Evolutionary conservation across 352 stramenopile genomes (phyloP), one percentile per base, ranked within the genome.

Genomic region (Pythium utonaiense): DNA sequence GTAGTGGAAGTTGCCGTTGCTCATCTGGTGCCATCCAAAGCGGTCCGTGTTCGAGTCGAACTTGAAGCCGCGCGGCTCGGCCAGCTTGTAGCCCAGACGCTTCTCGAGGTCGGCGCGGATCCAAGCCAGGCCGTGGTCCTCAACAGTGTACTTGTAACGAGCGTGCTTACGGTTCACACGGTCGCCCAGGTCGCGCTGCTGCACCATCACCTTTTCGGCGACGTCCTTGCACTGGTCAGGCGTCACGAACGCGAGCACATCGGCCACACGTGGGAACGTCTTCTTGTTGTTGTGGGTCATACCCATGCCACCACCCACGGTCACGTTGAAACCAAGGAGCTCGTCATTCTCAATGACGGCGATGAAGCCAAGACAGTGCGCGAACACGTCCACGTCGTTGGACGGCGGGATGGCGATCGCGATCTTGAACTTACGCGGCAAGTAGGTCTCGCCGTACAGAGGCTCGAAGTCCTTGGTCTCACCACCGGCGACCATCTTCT

Each of bases 351-450:
- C 71, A 25, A 96, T 88, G n/a, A 98, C 93, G 28, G 89, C 89
- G 34, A 99, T 96, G 62, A 95, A 85, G 24, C 96, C 96, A 54
- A 99, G 88, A 68, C 98, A 97, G 70, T 99, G 98, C 9, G 96
- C 98, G 66, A 98, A 99, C 56, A 99, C 85, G 72, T 99, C 96
- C 17, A 99, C 80, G 40, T 96, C 96, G 73, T 99, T 99, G 52
- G 97, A 91, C n/a, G 95, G 94, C 22, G 96, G 95, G 52, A 99
- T 97, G 5, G 96, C 98, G 19, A 99, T 93, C 54, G 93, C 96
- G 67, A 99, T 98, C 83, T 99, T 99, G 78, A 99, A 99, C 78
- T 99, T 99, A n/a, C 95, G 88, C 3, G 96, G 96, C 53, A 99
- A 67, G 73, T 99, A 99, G 41, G 91, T 83, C 61, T 97, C 88